These are phyloP conservation scores for Endocalyx cinctus DNA, from an alignment of 2,329 filamentous ascomycete species.

Conservation along the genomic window DNA sequence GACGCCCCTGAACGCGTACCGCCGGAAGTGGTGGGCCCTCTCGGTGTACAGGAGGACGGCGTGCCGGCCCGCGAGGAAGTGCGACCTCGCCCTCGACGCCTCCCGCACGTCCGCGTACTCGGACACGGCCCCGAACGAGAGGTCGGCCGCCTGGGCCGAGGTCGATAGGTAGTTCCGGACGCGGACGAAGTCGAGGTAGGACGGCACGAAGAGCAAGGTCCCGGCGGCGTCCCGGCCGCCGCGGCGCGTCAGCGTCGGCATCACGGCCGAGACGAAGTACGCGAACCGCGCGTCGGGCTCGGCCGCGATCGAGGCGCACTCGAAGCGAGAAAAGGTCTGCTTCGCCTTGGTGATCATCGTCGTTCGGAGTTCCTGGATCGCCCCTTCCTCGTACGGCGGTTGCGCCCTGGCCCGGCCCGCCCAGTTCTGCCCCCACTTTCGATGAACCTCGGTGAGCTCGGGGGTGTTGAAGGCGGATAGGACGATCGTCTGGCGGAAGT, in stretches of 20 bases:
- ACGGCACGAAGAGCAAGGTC: slow-evolving; percentile 83
- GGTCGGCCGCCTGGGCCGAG: slow-evolving; percentile 46
- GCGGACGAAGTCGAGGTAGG: slow-evolving; percentile 91
- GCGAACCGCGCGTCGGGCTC: slow-evolving; percentile 89
- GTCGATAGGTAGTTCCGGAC: slow-evolving; percentile 89
- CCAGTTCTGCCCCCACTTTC: slow-evolving; percentile 72
- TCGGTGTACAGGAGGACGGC: slow-evolving; percentile 86
- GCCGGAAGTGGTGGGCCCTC: slow-evolving; percentile 91
- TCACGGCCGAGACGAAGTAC: slow-evolving; percentile 78
- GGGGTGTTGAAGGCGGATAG: slow-evolving; percentile 81
- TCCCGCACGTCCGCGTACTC: slow-evolving; percentile 82
- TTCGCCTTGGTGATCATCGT: slow-evolving; percentile 55
- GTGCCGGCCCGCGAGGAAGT: slow-evolving; percentile 81
- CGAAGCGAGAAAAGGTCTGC: slow-evolving; percentile 88
- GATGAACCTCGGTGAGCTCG: slow-evolving; percentile 77
- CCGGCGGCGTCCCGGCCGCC: slow-evolving; percentile 54
- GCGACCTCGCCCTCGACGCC: slow-evolving; percentile 76
- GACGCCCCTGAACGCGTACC: slow-evolving; percentile 79
- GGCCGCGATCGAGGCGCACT: slow-evolving; percentile 60
- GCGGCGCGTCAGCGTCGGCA: slow-evolving; percentile 69
- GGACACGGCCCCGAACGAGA: slow-evolving; percentile 76
- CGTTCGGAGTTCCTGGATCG: slow-evolving; percentile 67
- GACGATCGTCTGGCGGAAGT: slow-evolving; percentile 81
- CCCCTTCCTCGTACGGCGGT: slow-evolving; percentile 63
- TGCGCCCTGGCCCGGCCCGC: slow-evolving; percentile 73